A percentile compares a stretch with the other conserved stretches of the same genome.
Evolutionary conservation across 2,329 filamentous ascomycete species (phyloP).

Genomic region (Colletotrichum sp.): DNA sequence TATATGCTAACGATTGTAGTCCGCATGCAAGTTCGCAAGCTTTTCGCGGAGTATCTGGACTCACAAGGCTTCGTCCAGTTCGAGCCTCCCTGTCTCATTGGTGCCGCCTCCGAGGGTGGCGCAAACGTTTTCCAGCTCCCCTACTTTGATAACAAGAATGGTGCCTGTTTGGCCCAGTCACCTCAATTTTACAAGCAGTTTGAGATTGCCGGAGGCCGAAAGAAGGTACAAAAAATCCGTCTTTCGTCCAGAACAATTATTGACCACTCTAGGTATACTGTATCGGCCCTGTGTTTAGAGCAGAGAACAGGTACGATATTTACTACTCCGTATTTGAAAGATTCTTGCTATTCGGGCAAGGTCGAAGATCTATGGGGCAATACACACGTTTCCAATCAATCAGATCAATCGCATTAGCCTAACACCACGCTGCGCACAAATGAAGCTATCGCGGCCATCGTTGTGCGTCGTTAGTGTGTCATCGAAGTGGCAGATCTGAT

Average conservation of each 20-base stretch:
- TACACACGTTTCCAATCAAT: too few relatives aligned
- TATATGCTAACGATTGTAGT: conserved; percentile 26
- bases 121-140: conserved; percentile 88
- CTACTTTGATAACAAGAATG: conserved; percentile 76
- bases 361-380: too few relatives aligned
- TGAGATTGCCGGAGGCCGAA: conserved; percentile 79
- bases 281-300: conserved; percentile 82
- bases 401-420: too few relatives aligned
- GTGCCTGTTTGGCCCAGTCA: conserved; percentile 80
- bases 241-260: too few relatives aligned
- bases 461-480: too few relatives aligned
- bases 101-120: conserved; percentile 90
- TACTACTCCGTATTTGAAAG: neutral
- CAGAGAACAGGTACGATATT: conserved; percentile 54
- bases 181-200: conserved; percentile 91
- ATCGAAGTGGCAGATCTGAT: too few relatives aligned
- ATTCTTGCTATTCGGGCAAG: too few relatives aligned
- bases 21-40: conserved; percentile 34
- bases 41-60: neutral
- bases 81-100: conserved; percentile 88
- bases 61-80: conserved; percentile 57
- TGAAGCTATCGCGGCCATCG: too few relatives aligned
- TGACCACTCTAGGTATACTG: conserved; percentile 62
- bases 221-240: conserved; percentile 46
- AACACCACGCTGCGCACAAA: too few relatives aligned